Conservation (phyloP, 75 land plant genomes). For the Larix kaempferi region DNA sequence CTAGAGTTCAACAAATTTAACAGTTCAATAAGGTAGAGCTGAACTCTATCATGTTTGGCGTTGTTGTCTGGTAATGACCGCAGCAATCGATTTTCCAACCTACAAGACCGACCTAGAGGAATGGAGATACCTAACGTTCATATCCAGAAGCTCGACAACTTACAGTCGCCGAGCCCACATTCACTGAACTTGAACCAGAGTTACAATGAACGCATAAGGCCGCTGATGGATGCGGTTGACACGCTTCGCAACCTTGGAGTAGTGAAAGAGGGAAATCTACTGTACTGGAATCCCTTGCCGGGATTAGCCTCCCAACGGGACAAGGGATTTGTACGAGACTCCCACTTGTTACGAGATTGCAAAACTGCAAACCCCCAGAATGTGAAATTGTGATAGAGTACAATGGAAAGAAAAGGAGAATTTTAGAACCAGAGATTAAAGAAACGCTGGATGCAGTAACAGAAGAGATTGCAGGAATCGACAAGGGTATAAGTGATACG, state of each 20-base stretch:
- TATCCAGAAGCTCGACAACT: no score
- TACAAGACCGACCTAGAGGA: no score
- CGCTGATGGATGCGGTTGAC: slow-evolving; percentile 52
- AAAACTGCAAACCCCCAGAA: slow-evolving; percentile 10
- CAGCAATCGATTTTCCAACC: no score
- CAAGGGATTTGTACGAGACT: slow-evolving; percentile 64
- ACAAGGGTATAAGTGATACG: slow-evolving; percentile 17
- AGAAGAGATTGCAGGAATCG: slow-evolving; percentile 13
- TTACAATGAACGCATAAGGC: slow-evolving; percentile 38
- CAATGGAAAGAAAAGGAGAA: background rate
- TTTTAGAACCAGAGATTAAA: slow-evolving; percentile 15
- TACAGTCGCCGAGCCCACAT: no score
- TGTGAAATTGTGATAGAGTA: background rate
- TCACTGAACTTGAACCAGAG: background rate
- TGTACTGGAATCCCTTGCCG: no score
- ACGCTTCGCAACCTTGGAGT: slow-evolving; percentile 34
- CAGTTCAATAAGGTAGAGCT: no score
- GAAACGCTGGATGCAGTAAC: slow-evolving; percentile 22
- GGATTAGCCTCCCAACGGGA: slow-evolving; percentile 45
- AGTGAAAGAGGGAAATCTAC: slow-evolving; percentile 57
- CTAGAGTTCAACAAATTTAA: no score
- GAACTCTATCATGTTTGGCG: no score
- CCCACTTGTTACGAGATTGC: slow-evolving; percentile 46
- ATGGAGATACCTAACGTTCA: no score
- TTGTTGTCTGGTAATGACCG: no score